Percentiles rank a stretch among this genome's conserved stretches.
These are phyloP conservation scores for Ogataea pignaliae DNA, from an alignment of 805 yeast genomes.

Conservation along the genomic window DNA sequence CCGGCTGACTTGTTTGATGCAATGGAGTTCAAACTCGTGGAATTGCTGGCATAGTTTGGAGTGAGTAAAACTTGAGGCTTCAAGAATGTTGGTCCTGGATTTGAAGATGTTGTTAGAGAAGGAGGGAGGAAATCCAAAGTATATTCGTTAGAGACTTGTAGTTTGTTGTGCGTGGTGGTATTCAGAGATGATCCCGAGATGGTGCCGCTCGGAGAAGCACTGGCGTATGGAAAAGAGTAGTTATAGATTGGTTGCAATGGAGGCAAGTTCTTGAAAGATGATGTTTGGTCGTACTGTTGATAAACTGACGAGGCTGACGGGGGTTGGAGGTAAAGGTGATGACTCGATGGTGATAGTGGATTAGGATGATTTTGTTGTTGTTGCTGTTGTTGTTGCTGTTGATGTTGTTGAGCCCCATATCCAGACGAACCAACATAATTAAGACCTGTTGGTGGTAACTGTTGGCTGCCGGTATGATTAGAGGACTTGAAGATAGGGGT, in stretches of 20 bases:
- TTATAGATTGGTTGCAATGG: not conserved
- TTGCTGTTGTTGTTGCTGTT: too few relatives aligned
- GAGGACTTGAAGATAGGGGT: too few relatives aligned
- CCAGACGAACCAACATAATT: too few relatives aligned
- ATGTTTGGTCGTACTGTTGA: not conserved
- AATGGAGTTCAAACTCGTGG: not conserved
- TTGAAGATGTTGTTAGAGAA: not conserved
- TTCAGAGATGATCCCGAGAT: too few relatives aligned
- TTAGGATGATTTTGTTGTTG: too few relatives aligned
- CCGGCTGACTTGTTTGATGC: not conserved
- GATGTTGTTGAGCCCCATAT: too few relatives aligned
- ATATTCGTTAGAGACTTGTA: not conserved
- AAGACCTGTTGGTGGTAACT: too few relatives aligned
- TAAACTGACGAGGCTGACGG: not conserved
- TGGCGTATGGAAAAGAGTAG: not conserved
- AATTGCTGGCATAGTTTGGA: not conserved
- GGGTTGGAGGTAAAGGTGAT: conserved; percentile 3
- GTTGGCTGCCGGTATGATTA: too few relatives aligned
- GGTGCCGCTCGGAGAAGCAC: too few relatives aligned
- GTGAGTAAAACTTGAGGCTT: conserved; percentile 1
- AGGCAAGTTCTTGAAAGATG: not conserved
- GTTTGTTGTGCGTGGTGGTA: not conserved
- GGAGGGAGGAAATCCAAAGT: not conserved
- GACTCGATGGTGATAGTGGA: too few relatives aligned
- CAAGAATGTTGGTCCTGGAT: not conserved